phyloP scores from a whole-genome alignment of 75 land plant species.

The Cupressus sempervirens region DNA sequence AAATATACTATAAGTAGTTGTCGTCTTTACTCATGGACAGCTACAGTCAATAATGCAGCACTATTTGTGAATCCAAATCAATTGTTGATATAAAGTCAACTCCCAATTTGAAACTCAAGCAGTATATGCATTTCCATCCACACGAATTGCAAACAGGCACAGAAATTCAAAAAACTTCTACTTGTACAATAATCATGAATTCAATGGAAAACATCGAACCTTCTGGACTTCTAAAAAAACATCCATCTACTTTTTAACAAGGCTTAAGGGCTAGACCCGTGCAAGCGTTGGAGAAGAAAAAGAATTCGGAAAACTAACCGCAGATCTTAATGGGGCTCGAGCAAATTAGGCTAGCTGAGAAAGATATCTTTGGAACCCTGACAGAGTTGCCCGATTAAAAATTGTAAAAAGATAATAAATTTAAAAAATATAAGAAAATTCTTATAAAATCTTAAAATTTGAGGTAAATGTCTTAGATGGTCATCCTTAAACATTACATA shows the following conservation, averaged over 20 bases:
- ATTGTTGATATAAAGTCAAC: not conserved
- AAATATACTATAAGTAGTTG: not conserved
- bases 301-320: constrained; percentile 26
- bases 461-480: too few species aligned
- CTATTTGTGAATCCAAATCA: not conserved
- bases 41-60: not conserved
- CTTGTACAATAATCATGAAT: not conserved
- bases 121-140: not conserved
- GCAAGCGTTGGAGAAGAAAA: not conserved
- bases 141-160: not conserved
- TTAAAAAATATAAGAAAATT: too few species aligned
- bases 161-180: not conserved
- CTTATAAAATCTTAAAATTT: too few species aligned
- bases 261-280: not conserved
- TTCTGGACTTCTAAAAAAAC: not conserved
- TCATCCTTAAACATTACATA: too few species aligned
- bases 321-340: constrained; percentile 80
- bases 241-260: not conserved
- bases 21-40: not conserved
- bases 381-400: constrained; percentile 56
- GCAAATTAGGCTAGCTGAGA: constrained; percentile 54
- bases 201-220: not conserved
- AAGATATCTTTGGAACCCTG: constrained; percentile 54
- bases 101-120: not conserved
- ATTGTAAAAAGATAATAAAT: too few species aligned